A percentile compares a stretch with the other conserved stretches of the same genome.
These are phyloP conservation scores for Pestalotiopsis sp. DNA, from an alignment of 2,329 filamentous ascomycete species.

Conservation along the genomic window DNA sequence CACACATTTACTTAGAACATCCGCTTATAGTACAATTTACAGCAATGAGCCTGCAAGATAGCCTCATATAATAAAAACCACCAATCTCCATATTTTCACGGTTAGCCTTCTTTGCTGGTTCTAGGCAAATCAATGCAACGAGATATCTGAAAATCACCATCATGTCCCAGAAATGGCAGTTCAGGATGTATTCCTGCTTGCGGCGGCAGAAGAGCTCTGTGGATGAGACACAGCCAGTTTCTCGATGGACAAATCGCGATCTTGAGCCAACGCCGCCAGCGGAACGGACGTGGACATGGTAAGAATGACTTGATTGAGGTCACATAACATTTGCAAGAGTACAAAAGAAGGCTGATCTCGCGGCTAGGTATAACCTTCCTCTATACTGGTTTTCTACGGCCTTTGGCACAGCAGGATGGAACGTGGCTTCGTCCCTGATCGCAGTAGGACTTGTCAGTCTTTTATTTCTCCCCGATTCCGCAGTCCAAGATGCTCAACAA, in stretches of 20 bases:
- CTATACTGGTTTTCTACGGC: not conserved
- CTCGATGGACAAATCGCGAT: not conserved
- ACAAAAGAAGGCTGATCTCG: not conserved
- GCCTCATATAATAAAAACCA: no score
- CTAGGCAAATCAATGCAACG: not conserved
- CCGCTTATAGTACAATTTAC: no score
- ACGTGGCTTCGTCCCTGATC: constrained; percentile 30
- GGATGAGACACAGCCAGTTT: not conserved
- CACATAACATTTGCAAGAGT: not conserved
- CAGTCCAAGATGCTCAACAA: not conserved
- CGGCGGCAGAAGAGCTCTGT: not conserved
- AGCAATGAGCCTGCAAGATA: no score
- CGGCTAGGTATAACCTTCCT: not conserved
- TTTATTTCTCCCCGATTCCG: not conserved
- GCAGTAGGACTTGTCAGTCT: constrained; percentile 24
- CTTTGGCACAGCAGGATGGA: constrained; percentile 33
- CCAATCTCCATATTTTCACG: no score
- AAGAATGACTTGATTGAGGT: not conserved
- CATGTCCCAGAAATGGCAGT: not conserved
- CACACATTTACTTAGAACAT: no score
- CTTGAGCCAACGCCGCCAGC: not conserved
- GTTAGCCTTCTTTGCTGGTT: not conserved
- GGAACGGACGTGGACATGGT: not conserved
- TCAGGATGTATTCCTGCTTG: not conserved
- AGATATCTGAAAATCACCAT: not conserved